Evolutionary conservation across 345 rosid species (phyloP).

Genomic region (Euphorbia pulcherrima): DNA sequence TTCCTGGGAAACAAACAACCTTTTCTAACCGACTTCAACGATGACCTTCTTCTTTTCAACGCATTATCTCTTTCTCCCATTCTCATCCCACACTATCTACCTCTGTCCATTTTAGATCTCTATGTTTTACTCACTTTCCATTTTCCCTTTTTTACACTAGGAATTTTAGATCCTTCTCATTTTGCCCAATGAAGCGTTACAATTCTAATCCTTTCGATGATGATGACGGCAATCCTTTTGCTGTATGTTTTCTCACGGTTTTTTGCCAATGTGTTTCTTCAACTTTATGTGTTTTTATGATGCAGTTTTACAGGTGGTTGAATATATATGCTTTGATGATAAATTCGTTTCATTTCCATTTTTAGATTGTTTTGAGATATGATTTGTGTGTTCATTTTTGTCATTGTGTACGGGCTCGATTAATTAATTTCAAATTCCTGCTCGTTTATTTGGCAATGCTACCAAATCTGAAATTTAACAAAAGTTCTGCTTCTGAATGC

Average conservation of each 20-base stretch:
- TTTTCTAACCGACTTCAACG: neutral
- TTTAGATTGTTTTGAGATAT: neutral
- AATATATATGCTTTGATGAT: neutral
- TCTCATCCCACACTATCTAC: neutral
- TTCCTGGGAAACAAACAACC: conserved; percentile 14
- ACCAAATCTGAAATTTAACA: neutral
- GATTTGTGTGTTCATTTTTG: neutral
- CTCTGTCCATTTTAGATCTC: neutral
- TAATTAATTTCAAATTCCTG: neutral
- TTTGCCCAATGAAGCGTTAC: conserved; percentile 57
- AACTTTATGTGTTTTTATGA: neutral
- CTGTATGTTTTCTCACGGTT: conserved; percentile 42
- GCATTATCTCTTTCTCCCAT: neutral
- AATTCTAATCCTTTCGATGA: conserved; percentile 80
- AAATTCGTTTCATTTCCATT: neutral
- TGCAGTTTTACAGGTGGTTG: neutral
- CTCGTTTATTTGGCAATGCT: neutral
- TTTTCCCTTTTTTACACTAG: too few species aligned
- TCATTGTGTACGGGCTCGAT: too few species aligned
- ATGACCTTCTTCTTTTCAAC: neutral
- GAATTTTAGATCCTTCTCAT: conserved; percentile 14
- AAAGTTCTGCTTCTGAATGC: neutral
- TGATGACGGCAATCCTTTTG: conserved; percentile 85
- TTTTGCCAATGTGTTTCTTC: neutral
- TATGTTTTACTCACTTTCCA: neutral